These are phyloP conservation scores for Mortierella sp. DNA, from an alignment of 371 early-diverging fungal species.

Conservation along the genomic window DNA sequence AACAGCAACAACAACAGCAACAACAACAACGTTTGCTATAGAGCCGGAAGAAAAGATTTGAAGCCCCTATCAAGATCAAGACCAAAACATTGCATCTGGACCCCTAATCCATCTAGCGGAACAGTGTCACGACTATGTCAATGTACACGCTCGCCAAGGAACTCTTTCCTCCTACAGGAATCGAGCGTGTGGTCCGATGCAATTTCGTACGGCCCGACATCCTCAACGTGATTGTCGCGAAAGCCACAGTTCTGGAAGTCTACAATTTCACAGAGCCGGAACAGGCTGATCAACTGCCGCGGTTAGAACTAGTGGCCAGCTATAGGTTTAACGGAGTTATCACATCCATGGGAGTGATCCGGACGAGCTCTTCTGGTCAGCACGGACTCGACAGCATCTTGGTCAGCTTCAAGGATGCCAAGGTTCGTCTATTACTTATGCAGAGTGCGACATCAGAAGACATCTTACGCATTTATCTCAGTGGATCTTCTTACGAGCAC, in stretches of 20 bases:
- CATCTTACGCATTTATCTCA: neutral
- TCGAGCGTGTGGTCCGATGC: slow-evolving; percentile 80
- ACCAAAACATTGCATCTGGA: too few species aligned
- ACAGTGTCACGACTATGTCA: slow-evolving; percentile 42
- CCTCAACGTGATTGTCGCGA: slow-evolving; percentile 83
- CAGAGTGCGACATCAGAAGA: neutral
- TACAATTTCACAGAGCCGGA: slow-evolving; percentile 80
- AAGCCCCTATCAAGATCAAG: too few species aligned
- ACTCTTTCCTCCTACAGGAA: slow-evolving; percentile 81
- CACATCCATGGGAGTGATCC: slow-evolving; percentile 82
- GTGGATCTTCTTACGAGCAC: neutral
- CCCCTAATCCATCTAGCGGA: neutral
- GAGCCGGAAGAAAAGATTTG: neutral
- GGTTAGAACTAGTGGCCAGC: slow-evolving; percentile 79
- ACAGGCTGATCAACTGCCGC: slow-evolving; percentile 65
- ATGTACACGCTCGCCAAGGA: slow-evolving; percentile 84
- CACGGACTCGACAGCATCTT: slow-evolving; percentile 87
- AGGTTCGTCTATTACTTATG: slow-evolving; percentile 64
- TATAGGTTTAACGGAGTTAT: slow-evolving; percentile 85
- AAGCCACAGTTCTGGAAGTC: slow-evolving; percentile 81
- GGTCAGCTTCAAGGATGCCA: slow-evolving; percentile 93
- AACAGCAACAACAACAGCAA: neutral
- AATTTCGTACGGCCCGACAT: slow-evolving; percentile 79
- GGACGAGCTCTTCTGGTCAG: slow-evolving; percentile 72
- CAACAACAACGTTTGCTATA: neutral